Evolutionary conservation across 495 filamentous ascomycete genomes (phyloP), one percentile per base, ranked within the genome.

Genomic region (Penicillium paxilli): DNA sequence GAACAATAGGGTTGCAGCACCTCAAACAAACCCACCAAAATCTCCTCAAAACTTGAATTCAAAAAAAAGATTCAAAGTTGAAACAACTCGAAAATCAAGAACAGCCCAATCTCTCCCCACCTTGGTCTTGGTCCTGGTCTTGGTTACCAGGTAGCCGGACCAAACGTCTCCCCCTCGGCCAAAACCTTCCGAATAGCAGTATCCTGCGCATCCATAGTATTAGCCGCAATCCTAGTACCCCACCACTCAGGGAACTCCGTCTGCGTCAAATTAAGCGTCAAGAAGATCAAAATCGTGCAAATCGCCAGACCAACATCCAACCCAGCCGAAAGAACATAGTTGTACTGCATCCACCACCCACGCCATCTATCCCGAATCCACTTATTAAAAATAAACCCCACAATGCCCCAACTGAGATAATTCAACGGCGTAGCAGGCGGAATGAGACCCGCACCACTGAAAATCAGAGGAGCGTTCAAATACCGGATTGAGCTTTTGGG

Each of bases 341-440:
- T 92, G 67, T 89, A 90, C 55, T 86, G 83, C 74, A 86, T 74
- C 87, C 86, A 90, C 87, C 87, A 90, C 26, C 86, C 86, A 26
- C 75, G 80, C 68, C 75, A 84, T 54, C 78, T 75, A 55, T 83
- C 73, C 33, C 82, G 76, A 54, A 89, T 81, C 47, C 69, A 82
- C 64, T 81, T 86, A 65, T 89, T 87, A 72, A 89, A 90, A 35
- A 83, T 38, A 47, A 80, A 76, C 3, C 87, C 87, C 17, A 87
- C 80, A 26, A 83, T 74, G n/a, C 83, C 85, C 86, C 87, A 89
- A 55, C 79, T 75, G 40, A 79, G 69, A 33, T 80, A 83, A 62
- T 78, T 82, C 9, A 83, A 67, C 0, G 78, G 79, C 0, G 80
- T 81, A 1, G 79, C 80, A 1, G 79, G 80, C 2, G 79, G 80